These are phyloP conservation scores for Lolium perenne DNA, from an alignment of 176 grass and related monocot genomes.

Conservation along the genomic window DNA sequence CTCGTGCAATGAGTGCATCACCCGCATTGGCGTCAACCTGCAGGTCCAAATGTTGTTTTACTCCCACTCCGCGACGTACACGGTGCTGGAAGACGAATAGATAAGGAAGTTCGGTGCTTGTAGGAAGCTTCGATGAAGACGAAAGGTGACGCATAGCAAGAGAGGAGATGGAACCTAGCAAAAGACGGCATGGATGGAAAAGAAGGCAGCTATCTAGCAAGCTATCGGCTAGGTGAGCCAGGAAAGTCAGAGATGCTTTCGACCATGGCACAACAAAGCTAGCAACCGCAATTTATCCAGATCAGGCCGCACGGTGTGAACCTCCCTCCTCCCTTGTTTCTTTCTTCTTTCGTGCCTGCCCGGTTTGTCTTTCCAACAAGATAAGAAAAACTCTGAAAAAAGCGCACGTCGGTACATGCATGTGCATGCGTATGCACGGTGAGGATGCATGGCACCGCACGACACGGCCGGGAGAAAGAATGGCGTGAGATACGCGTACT, in stretches of 20 bases:
- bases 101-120: background rate
- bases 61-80: too few species aligned
- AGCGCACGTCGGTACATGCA: too few species aligned
- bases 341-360: too few species aligned
- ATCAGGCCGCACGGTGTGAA: background rate
- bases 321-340: background rate
- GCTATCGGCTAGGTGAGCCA: background rate
- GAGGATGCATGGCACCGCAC: background rate
- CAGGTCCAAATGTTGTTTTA: too few species aligned
- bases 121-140: slow-evolving; percentile 11
- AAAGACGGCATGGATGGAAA: background rate
- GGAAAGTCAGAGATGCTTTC: slow-evolving; percentile 28
- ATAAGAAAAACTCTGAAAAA: background rate
- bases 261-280: background rate
- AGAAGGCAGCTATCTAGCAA: background rate
- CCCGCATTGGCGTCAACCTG: too few species aligned
- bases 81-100: too few species aligned
- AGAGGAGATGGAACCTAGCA: background rate
- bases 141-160: background rate
- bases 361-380: slow-evolving; percentile 9
- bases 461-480: background rate
- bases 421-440: too few species aligned
- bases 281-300: background rate
- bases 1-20: too few species aligned
- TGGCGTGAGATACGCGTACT: background rate